These are phyloP conservation scores for Emericellopsis terricola DNA, from an alignment of 495 filamentous ascomycete genomes.

Conservation along the genomic window DNA sequence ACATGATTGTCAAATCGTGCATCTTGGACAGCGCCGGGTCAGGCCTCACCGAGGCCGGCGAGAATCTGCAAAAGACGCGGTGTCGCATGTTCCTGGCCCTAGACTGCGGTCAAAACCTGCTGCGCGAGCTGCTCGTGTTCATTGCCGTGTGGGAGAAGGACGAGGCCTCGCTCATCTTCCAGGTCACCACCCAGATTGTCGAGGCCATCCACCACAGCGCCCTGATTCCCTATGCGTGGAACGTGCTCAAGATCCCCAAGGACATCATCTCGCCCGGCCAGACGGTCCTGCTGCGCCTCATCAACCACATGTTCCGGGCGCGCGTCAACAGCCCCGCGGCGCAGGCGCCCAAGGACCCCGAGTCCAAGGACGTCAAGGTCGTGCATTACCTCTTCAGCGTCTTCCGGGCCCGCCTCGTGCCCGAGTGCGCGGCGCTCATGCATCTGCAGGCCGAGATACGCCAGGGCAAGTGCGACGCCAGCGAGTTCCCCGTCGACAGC, in stretches of 20 bases:
- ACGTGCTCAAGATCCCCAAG: conserved; percentile 76
- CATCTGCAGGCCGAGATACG: conserved; percentile 84
- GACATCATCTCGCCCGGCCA: conserved; percentile 92
- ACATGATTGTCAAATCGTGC: conserved; percentile 85
- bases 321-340: conserved; percentile 39
- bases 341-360: conserved; percentile 27
- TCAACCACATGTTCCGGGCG: conserved; percentile 73
- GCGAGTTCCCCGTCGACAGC: conserved; percentile 82
- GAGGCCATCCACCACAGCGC: conserved; percentile 77
- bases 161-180: conserved; percentile 82
- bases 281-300: conserved; percentile 73
- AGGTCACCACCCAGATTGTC: conserved; percentile 89
- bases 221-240: conserved; percentile 76
- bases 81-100: conserved; percentile 78
- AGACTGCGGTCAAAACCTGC: conserved; percentile 69
- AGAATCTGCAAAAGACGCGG: conserved; percentile 68
- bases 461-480: conserved; percentile 20
- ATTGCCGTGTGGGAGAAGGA: conserved; percentile 91
- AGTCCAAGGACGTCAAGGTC: conserved; percentile 35
- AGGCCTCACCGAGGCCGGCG: conserved; percentile 31
- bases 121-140: conserved; percentile 83
- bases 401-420: conserved; percentile 80
- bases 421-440: conserved; percentile 82
- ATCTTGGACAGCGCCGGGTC: conserved; percentile 54
- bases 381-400: conserved; percentile 83